These are phyloP conservation scores for Theileria luwenshuni DNA, from an alignment of 169 alveolate genomes.

Conservation along the genomic window DNA sequence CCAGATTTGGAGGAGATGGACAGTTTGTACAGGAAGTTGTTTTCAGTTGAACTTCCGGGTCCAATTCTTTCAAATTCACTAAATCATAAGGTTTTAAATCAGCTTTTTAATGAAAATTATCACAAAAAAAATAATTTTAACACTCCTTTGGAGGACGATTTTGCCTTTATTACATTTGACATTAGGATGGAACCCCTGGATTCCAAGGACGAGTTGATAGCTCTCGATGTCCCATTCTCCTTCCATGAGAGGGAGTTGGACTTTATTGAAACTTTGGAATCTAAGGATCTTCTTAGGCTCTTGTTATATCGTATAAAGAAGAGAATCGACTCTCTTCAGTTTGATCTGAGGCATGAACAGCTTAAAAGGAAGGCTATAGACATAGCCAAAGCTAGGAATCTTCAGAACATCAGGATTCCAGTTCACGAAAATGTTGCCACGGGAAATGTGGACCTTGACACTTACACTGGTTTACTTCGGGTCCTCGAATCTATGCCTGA, in stretches of 20 bases:
- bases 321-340: slow-evolving; percentile 28
- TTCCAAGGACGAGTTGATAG: slow-evolving; percentile 22
- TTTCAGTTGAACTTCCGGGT: not conserved
- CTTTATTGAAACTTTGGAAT: slow-evolving; percentile 24
- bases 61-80: not conserved
- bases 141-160: slow-evolving; percentile 7
- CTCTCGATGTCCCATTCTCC: slow-evolving; percentile 51
- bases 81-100: not conserved
- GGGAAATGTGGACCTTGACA: slow-evolving; percentile 26
- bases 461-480: slow-evolving; percentile 23
- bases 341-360: slow-evolving; percentile 23
- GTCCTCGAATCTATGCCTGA: slow-evolving; percentile 40
- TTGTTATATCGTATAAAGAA: slow-evolving; percentile 40
- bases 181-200: slow-evolving; percentile 41
- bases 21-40: slow-evolving; percentile 4
- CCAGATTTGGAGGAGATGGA: slow-evolving; percentile 24
- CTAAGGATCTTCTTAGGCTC: slow-evolving; percentile 28
- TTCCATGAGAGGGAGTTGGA: slow-evolving; percentile 54
- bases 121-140: not conserved
- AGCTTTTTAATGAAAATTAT: slow-evolving; percentile 3
- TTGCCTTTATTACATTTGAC: slow-evolving; percentile 44
- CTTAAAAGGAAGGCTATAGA: slow-evolving; percentile 25
- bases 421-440: slow-evolving; percentile 33
- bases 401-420: slow-evolving; percentile 18
- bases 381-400: slow-evolving; percentile 20